Evolutionary conservation across 805 yeast genomes (phyloP).

Genomic region (Candida michaelii): DNA sequence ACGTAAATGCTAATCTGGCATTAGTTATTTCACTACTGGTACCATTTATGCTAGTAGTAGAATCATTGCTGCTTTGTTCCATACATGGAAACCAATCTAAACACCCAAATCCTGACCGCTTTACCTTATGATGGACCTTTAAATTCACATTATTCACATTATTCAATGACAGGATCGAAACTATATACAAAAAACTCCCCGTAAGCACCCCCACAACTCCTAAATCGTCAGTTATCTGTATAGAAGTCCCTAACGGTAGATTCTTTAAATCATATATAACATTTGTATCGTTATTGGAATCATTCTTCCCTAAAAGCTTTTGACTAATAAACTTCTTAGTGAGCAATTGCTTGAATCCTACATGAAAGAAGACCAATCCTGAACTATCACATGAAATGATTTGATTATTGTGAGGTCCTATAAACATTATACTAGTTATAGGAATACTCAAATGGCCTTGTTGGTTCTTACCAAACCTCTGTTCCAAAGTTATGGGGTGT

Average conservation of each 20-base stretch:
- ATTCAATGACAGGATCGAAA: slow-evolving; percentile 52
- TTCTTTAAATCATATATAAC: slow-evolving; percentile 36
- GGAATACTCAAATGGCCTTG: slow-evolving; percentile 33
- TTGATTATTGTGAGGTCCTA: slow-evolving; percentile 28
- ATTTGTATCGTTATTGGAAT: slow-evolving; percentile 21
- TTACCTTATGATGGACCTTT: slow-evolving; percentile 49
- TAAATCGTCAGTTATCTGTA: slow-evolving; percentile 53
- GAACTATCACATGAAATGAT: slow-evolving; percentile 33
- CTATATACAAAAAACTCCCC: slow-evolving; percentile 46
- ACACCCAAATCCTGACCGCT: slow-evolving; percentile 19
- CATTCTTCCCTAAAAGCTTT: slow-evolving; percentile 51
- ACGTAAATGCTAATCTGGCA: slow-evolving; percentile 62
- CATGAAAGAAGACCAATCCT: slow-evolving; percentile 59
- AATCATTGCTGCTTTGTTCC: slow-evolving; percentile 24
- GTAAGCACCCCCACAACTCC: slow-evolving; percentile 65
- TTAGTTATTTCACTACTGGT: slow-evolving; percentile 10
- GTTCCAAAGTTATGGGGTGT: slow-evolving; percentile 23
- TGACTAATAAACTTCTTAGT: slow-evolving; percentile 49
- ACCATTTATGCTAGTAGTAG: no score
- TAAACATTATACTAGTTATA: slow-evolving; percentile 26
- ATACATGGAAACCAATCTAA: slow-evolving; percentile 64
- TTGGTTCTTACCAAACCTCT: slow-evolving; percentile 22
- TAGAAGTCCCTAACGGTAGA: slow-evolving; percentile 60
- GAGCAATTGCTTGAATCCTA: slow-evolving; percentile 57
- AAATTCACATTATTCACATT: slow-evolving; percentile 24